Percentiles rank a stretch among this genome's conserved stretches.
phyloP scores from a whole-genome alignment of 1,284 basidiomycete species.

The Volvariella volvacea region DNA sequence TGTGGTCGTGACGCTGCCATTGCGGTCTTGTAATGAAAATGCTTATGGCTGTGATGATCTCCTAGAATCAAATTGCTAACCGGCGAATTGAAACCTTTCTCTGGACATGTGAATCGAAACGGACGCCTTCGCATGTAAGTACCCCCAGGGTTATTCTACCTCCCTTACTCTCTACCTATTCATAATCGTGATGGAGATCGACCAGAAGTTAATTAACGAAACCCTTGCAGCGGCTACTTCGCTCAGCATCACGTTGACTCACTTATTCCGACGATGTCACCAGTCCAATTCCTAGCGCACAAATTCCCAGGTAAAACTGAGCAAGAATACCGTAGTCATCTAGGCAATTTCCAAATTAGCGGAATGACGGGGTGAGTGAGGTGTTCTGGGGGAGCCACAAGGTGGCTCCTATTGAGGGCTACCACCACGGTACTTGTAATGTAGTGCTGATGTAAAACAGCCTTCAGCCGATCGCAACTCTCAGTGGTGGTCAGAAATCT shows the following conservation, averaged over 20 bases:
- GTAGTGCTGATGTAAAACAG: slow-evolving; percentile 25
- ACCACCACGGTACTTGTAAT: background rate
- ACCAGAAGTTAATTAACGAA: slow-evolving; percentile 1
- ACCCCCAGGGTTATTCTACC: background rate
- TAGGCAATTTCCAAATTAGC: slow-evolving; percentile 98
- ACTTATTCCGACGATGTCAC: slow-evolving; percentile 77
- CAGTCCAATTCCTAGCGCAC: slow-evolving; percentile 88
- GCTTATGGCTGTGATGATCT: slow-evolving; percentile 5
- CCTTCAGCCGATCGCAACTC: slow-evolving; percentile 72
- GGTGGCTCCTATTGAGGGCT: too few species aligned
- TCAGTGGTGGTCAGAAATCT: slow-evolving; percentile 96
- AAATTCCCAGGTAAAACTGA: slow-evolving; percentile 94
- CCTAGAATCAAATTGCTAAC: slow-evolving; percentile 88
- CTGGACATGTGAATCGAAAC: slow-evolving; percentile 86
- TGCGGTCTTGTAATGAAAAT: slow-evolving; percentile 3
- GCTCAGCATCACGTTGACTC: slow-evolving; percentile 98
- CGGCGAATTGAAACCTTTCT: slow-evolving; percentile 77
- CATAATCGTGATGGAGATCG: too few species aligned
- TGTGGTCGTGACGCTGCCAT: background rate
- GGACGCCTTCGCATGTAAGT: slow-evolving; percentile 82
- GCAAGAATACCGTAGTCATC: slow-evolving; percentile 91
- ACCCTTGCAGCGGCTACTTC: slow-evolving; percentile 73
- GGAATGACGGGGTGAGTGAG: slow-evolving; percentile 81
- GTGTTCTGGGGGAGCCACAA: background rate
- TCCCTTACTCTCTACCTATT: background rate